A percentile compares a stretch with the other conserved stretches of the same genome.
These are phyloP conservation scores for Hyphopichia buzzinii DNA, from an alignment of 1,139 yeast species.

Conservation along the genomic window DNA sequence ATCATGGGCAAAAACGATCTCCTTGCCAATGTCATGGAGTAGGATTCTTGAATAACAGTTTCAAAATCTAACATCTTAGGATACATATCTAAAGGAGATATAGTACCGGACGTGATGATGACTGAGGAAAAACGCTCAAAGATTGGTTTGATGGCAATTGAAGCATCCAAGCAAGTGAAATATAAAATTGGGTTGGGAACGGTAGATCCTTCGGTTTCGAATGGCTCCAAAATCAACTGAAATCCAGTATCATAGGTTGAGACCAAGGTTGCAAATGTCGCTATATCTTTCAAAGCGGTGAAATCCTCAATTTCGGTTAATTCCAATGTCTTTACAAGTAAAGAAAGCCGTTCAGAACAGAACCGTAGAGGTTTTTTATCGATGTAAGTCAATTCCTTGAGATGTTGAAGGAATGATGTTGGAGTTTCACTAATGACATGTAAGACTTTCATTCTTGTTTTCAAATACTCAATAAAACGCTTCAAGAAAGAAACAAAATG, in stretches of 20 bases:
- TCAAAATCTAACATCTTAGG: slow-evolving; percentile 96
- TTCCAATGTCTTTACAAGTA: slow-evolving; percentile 86
- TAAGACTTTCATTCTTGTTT: slow-evolving; percentile 94
- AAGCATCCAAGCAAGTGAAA: slow-evolving; percentile 94
- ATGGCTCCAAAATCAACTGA: slow-evolving; percentile 88
- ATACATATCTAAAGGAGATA: slow-evolving; percentile 97
- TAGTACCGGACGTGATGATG: slow-evolving; percentile 94
- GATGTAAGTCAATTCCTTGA: slow-evolving; percentile 88
- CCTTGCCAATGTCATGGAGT: slow-evolving; percentile 91
- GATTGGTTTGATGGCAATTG: slow-evolving; percentile 95
- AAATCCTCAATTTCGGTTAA: slow-evolving; percentile 87
- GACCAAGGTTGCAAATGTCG: slow-evolving; percentile 93
- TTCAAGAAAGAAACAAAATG: slow-evolving; percentile 92
- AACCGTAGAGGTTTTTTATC: slow-evolving; percentile 88
- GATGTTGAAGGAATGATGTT: slow-evolving; percentile 82
- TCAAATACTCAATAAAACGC: slow-evolving; percentile 88
- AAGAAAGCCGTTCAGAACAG: slow-evolving; percentile 86
- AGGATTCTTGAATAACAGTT: slow-evolving; percentile 91
- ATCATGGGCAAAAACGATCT: slow-evolving; percentile 92
- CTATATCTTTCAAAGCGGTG: slow-evolving; percentile 89
- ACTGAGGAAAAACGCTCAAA: slow-evolving; percentile 94
- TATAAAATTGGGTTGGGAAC: slow-evolving; percentile 97
- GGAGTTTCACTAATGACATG: slow-evolving; percentile 98
- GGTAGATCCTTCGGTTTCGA: slow-evolving; percentile 93
- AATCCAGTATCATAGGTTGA: slow-evolving; percentile 95